A percentile compares a stretch with the other conserved stretches of the same genome.
phyloP scores from a whole-genome alignment of 805 yeast genomes.

The Kuraishia cidri region DNA sequence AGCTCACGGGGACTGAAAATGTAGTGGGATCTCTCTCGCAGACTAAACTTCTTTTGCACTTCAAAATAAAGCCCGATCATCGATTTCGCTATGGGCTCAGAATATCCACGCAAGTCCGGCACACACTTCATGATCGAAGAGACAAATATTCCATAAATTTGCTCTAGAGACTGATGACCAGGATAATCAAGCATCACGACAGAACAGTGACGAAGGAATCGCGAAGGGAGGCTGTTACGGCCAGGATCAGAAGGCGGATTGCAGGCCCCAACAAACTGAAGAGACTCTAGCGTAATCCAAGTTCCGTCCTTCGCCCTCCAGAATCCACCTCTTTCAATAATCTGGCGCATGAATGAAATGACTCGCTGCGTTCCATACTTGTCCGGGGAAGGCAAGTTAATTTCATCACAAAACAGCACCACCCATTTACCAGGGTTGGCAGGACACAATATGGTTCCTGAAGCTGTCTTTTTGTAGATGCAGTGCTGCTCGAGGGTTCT shows the following conservation, averaged over 20 bases:
- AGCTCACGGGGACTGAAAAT: slow-evolving; percentile 85
- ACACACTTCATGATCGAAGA: slow-evolving; percentile 46
- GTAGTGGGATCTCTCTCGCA: slow-evolving; percentile 43
- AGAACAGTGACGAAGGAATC: slow-evolving; percentile 62
- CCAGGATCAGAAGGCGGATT: slow-evolving; percentile 84
- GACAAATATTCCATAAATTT: slow-evolving; percentile 58
- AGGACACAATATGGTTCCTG: slow-evolving; percentile 52
- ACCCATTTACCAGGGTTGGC: slow-evolving; percentile 55
- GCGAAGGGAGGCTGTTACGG: slow-evolving; percentile 40
- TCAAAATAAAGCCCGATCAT: slow-evolving; percentile 55
- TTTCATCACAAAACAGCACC: slow-evolving; percentile 86
- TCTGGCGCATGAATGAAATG: slow-evolving; percentile 63
- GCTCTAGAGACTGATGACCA: slow-evolving; percentile 44
- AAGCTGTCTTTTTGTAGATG: slow-evolving; percentile 39
- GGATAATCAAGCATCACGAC: slow-evolving; percentile 79
- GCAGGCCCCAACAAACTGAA: slow-evolving; percentile 93
- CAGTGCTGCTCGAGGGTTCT: slow-evolving; percentile 69
- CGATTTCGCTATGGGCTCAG: slow-evolving; percentile 43
- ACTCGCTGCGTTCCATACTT: slow-evolving; percentile 66
- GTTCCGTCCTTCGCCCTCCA: slow-evolving; percentile 51
- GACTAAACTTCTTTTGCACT: slow-evolving; percentile 31
- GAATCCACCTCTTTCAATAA: slow-evolving; percentile 69
- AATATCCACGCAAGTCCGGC: slow-evolving; percentile 51
- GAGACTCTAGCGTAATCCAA: slow-evolving; percentile 58
- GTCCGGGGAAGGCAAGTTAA: slow-evolving; percentile 73